Evolutionary conservation across 148 eudicot genomes (phyloP).

Genomic region (Rhododendron henanense): DNA sequence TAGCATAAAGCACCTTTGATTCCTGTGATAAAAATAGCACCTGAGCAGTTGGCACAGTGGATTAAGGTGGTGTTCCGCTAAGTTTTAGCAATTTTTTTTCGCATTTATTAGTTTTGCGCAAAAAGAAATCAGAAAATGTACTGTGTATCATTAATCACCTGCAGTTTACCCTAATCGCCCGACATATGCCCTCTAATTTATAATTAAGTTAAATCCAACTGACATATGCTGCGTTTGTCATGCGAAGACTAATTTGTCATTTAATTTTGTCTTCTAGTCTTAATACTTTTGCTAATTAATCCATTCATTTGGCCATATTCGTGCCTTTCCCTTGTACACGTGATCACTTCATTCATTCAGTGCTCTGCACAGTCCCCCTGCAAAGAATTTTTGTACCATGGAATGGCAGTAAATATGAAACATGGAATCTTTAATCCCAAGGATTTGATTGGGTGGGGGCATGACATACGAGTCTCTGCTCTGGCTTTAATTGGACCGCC

Average conservation of each 20-base stretch:
- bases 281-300: neutral
- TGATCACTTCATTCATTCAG: neutral
- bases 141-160: too few relatives aligned
- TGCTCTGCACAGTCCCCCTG: neutral
- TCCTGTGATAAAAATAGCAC: neutral
- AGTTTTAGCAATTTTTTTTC: too few relatives aligned
- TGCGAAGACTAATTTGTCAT: neutral
- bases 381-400: too few relatives aligned
- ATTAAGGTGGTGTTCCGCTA: too few relatives aligned
- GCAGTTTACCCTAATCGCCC: neutral
- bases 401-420: neutral
- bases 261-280: constrained; percentile 8
- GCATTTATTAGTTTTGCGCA: too few relatives aligned
- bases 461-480: too few relatives aligned
- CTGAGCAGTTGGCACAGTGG: neutral
- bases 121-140: too few relatives aligned
- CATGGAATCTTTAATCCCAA: neutral
- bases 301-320: neutral
- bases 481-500: too few relatives aligned
- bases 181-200: neutral
- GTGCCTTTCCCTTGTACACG: neutral
- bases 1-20: neutral
- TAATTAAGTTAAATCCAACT: neutral
- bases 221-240: neutral
- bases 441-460: too few relatives aligned